Evolutionary conservation across 257 asterid species (phyloP).

Genomic region (Datura wrightii): DNA sequence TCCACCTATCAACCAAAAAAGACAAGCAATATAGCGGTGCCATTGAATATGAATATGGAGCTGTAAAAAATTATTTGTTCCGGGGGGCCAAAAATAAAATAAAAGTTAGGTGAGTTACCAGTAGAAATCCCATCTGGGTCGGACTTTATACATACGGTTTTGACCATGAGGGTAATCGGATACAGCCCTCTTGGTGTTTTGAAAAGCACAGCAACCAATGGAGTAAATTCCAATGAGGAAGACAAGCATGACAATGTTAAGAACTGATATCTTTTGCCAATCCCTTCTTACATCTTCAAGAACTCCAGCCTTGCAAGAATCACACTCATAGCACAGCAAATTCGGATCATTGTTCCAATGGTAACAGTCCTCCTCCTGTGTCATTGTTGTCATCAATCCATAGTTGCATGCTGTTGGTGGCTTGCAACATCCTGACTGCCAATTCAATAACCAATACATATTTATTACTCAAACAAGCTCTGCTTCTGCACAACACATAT

Average conservation of each 20-base stretch:
- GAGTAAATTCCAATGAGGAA: conserved; percentile 82
- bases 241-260: conserved; percentile 76
- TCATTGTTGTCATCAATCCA: conserved; percentile 47
- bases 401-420: conserved; percentile 93
- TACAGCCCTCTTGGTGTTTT: conserved; percentile 67
- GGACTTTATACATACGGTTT: conserved; percentile 80
- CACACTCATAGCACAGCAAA: conserved; percentile 83
- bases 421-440: conserved; percentile 97
- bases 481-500: not conserved
- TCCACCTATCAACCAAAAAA: conserved; percentile 63
- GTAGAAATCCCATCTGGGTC: conserved; percentile 94
- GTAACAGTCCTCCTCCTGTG: conserved; percentile 84
- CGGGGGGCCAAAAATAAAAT: too few relatives aligned
- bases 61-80: too few relatives aligned
- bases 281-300: conserved; percentile 74
- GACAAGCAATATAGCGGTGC: not conserved
- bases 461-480: not conserved
- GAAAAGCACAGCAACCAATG: conserved; percentile 94
- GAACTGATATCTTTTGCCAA: conserved; percentile 90
- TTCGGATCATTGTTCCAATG: conserved; percentile 77
- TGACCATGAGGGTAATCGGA: conserved; percentile 69
- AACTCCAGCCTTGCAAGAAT: conserved; percentile 96
- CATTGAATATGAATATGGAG: not conserved
- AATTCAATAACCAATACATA: not conserved
- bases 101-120: conserved; percentile 51